Percentiles rank a stretch among this genome's conserved stretches.
Conservation (phyloP, 768 basidiomycete species). For the Trametes punicea region DNA sequence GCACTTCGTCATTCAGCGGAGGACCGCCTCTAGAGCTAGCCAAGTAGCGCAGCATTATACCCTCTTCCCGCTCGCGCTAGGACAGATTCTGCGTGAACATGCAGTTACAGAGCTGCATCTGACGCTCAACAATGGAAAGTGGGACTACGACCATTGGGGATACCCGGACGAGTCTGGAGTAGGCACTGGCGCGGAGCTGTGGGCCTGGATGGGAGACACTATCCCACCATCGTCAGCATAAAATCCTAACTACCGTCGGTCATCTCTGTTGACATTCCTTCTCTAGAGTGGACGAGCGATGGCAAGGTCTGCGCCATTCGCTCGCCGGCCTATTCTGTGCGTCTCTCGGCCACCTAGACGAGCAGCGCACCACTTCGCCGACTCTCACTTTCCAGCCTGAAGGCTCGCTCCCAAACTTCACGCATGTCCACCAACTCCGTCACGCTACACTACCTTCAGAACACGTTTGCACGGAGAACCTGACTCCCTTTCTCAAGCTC, state of each 20-base stretch:
- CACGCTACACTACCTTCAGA: slow-evolving; percentile 81
- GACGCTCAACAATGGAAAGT: slow-evolving; percentile 86
- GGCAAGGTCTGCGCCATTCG: slow-evolving; percentile 84
- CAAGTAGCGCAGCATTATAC: slow-evolving; percentile 77
- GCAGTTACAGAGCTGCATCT: slow-evolving; percentile 86
- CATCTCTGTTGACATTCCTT: neutral
- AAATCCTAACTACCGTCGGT: neutral
- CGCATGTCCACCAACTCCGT: slow-evolving; percentile 52
- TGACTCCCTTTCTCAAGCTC: slow-evolving; percentile 93
- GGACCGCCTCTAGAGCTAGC: neutral
- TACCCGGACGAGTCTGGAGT: slow-evolving; percentile 73
- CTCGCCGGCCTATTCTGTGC: slow-evolving; percentile 95
- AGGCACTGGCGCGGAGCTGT: slow-evolving; percentile 83
- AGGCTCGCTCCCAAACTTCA: slow-evolving; percentile 50
- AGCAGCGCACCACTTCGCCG: slow-evolving; percentile 72
- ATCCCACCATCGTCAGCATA: slow-evolving; percentile 15
- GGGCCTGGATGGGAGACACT: slow-evolving; percentile 85
- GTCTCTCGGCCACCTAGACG: slow-evolving; percentile 75
- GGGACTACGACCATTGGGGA: slow-evolving; percentile 86
- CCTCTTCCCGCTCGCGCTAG: slow-evolving; percentile 81
- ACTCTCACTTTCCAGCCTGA: slow-evolving; percentile 56
- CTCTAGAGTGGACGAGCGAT: slow-evolving; percentile 66
- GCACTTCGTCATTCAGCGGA: slow-evolving; percentile 9
- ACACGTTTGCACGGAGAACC: slow-evolving; percentile 94
- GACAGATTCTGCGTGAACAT: slow-evolving; percentile 83